A percentile compares a stretch with the other conserved stretches of the same genome.
Evolutionary conservation across 2,329 filamentous ascomycete genomes (phyloP).

Genomic region (Claviceps sp.): DNA sequence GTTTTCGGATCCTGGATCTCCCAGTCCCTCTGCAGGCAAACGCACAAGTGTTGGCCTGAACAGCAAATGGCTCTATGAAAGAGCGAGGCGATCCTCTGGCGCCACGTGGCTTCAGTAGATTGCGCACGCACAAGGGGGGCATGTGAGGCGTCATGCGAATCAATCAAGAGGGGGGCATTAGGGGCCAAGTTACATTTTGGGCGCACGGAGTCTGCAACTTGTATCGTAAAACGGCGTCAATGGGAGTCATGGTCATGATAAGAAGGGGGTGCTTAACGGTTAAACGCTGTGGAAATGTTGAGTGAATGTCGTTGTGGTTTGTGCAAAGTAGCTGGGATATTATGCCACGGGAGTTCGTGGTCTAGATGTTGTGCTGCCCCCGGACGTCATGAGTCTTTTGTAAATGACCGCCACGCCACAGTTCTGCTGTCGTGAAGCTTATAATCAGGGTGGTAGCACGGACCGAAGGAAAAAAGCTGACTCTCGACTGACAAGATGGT

Average conservation of each 20-base stretch:
- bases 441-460: too few relatives aligned
- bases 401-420: too few relatives aligned
- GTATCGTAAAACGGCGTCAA: background rate
- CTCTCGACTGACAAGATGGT: too few relatives aligned
- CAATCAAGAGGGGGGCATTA: background rate
- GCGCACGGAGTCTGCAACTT: background rate
- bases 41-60: conserved; percentile 66
- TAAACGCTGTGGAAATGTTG: background rate
- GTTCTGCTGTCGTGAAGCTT: too few relatives aligned
- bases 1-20: conserved; percentile 50
- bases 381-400: too few relatives aligned
- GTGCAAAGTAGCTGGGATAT: background rate
- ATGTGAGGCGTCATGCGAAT: background rate
- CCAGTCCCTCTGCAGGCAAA: conserved; percentile 54
- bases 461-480: too few relatives aligned
- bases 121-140: background rate
- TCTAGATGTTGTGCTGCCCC: too few relatives aligned
- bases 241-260: background rate
- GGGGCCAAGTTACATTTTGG: background rate
- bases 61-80: conserved; percentile 92
- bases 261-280: background rate
- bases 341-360: too few relatives aligned
- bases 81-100: conserved; percentile 45
- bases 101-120: conserved; percentile 24
- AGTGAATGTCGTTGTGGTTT: background rate